Evolutionary conservation across 805 yeast species (phyloP).

Genomic region (Starmerella gropengiesseri): DNA sequence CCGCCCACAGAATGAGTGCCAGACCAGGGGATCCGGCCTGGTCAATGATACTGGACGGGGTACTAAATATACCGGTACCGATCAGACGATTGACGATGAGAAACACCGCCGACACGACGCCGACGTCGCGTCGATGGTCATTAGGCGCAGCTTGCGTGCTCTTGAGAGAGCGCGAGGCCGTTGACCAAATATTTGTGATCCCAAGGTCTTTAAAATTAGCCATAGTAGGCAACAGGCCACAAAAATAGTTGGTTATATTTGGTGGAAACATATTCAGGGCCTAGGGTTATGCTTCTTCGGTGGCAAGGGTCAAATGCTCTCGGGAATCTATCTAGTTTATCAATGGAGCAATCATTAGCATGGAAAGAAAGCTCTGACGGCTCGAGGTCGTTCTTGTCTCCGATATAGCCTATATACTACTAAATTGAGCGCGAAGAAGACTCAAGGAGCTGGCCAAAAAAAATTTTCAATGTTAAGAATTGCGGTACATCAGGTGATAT

Average conservation of each 20-base stretch:
- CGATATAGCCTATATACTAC: no score
- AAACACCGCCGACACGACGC: conserved; percentile 50
- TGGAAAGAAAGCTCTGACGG: not conserved
- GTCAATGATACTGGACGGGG: conserved; percentile 47
- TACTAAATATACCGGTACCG: conserved; percentile 68
- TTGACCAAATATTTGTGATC: conserved; percentile 1
- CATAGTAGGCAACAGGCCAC: not conserved
- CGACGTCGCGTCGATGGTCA: conserved; percentile 26
- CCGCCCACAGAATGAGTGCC: conserved; percentile 60
- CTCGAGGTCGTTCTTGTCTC: not conserved
- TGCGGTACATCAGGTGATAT: not conserved
- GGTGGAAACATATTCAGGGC: conserved; percentile 1
- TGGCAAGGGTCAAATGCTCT: no score
- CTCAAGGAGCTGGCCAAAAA: not conserved
- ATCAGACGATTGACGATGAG: conserved; percentile 57
- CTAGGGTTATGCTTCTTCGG: no score
- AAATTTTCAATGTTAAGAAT: no score
- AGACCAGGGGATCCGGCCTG: conserved; percentile 62
- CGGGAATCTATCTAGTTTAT: no score
- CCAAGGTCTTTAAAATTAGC: not conserved
- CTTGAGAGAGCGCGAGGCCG: not conserved
- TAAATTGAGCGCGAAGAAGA: no score
- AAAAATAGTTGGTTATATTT: not conserved
- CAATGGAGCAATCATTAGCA: not conserved
- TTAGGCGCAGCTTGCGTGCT: not conserved